These are phyloP conservation scores for Fusarium sp. DNA, from an alignment of 2,329 filamentous ascomycete genomes.

Conservation along the genomic window DNA sequence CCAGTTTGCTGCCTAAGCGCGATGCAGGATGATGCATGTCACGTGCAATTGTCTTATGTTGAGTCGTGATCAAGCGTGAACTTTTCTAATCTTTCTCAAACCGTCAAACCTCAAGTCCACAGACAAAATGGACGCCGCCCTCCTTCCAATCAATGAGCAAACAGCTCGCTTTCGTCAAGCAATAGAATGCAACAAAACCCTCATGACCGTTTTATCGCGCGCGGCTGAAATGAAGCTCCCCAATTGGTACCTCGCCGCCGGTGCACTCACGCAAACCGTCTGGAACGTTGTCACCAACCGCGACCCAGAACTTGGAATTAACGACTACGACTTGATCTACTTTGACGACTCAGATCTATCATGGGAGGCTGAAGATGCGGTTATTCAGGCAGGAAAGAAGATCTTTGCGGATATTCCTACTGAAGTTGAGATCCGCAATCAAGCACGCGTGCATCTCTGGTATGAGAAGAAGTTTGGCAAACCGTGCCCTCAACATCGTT, in stretches of 20 bases:
- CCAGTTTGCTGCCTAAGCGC: neutral
- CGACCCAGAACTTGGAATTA: conserved; percentile 48
- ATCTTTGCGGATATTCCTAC: conserved; percentile 47
- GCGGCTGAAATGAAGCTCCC: conserved; percentile 43
- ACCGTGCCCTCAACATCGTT: conserved; percentile 45
- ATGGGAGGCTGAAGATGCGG: conserved; percentile 50
- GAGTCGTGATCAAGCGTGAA: neutral
- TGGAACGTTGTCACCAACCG: conserved; percentile 49
- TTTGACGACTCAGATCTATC: conserved; percentile 49
- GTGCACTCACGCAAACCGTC: conserved; percentile 52
- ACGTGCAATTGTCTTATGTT: neutral
- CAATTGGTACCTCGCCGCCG: conserved; percentile 52
- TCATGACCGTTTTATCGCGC: conserved; percentile 43
- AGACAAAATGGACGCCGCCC: conserved; percentile 24
- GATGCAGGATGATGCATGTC: neutral
- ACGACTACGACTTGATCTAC: conserved; percentile 53
- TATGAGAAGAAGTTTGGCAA: conserved; percentile 48
- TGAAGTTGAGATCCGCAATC: conserved; percentile 52
- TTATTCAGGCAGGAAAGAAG: conserved; percentile 45
- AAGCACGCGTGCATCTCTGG: conserved; percentile 53
- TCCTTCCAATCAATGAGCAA: conserved; percentile 44
- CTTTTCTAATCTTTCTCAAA: neutral
- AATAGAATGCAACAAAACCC: conserved; percentile 45
- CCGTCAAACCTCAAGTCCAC: neutral
- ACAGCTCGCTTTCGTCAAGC: conserved; percentile 35